Base-by-base conservation (phyloP, 306 rosid species). In the Dalbergia cochinchinensis region DNA sequence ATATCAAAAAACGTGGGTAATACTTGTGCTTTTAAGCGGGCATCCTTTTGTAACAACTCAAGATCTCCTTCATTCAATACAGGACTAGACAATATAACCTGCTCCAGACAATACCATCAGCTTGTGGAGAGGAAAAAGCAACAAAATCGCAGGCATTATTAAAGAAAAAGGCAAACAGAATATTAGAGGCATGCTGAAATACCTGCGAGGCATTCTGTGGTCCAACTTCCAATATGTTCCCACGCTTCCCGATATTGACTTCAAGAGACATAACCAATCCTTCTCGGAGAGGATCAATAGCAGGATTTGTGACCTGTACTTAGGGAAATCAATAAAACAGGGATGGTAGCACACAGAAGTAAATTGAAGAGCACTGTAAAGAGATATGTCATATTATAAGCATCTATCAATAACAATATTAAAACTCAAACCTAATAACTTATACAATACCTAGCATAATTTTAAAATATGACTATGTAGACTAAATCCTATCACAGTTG, bases 221-320 rank as follows among this genome's bases (percentile, higher is more conserved):
- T 80, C 99, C 98, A 85, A 87, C 85, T 86, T 93, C 98, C 89
- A 95, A 88, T 81, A 95, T 88, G 88, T 95, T 95, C 83, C 85
- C 37, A 69, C 99, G 87, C 85, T 89, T 89, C 82, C 99, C 99
- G 45, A 95, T 76, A 80, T 91, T 95, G 84, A 95, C 96, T 93
- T 95, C 99, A 80, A 95, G 99, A 73, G 99, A 95, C 99, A 95
- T 95, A 74, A 95, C 99, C 75, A 95, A 75, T 80, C 99, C 99
- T 90, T 95, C 99, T 87, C 98, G 86, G 69, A 95, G 99, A 61
- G 99, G 99, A 80, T 95, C 99, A 81, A 93, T 95, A 73, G 99
- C 99, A 77, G 99, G 99, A 88, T 95, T 95, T 58, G 99, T 95
- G 65, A 95, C 99, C 99, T 95, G 87, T 76, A 79, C 66, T 63